Evolutionary conservation across 2,329 filamentous ascomycete genomes (phyloP).

Genomic region (Cercospora sojina): DNA sequence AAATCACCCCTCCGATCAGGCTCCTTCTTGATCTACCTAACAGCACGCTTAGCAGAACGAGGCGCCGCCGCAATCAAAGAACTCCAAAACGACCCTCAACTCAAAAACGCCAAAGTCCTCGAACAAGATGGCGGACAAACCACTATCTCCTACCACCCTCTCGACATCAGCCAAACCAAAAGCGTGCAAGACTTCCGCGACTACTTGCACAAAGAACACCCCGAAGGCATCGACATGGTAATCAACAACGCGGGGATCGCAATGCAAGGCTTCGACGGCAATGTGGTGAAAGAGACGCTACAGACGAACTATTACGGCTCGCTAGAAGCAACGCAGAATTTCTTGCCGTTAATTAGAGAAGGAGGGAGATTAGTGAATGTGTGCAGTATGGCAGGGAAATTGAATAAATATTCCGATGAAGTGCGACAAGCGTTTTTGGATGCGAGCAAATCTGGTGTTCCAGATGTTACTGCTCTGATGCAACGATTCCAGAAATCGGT

Average conservation of each 20-base stretch:
- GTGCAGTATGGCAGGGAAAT: constrained; percentile 46
- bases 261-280: constrained; percentile 42
- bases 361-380: constrained; percentile 53
- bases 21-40: constrained; percentile 55
- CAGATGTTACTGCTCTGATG: constrained; percentile 51
- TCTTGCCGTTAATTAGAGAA: constrained; percentile 50
- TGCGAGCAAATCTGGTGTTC: constrained; percentile 28
- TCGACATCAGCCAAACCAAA: constrained; percentile 50
- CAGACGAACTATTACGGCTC: constrained; percentile 56
- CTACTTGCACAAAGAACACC: constrained; percentile 47
- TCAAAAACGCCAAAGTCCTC: constrained; percentile 51
- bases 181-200: constrained; percentile 48
- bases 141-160: constrained; percentile 49
- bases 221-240: constrained; percentile 52
- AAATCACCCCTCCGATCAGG: constrained; percentile 50
- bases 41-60: constrained; percentile 50
- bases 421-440: constrained; percentile 47
- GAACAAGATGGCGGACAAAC: constrained; percentile 44
- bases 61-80: constrained; percentile 50
- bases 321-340: constrained; percentile 45
- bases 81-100: constrained; percentile 46
- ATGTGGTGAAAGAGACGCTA: constrained; percentile 52
- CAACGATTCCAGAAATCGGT: constrained; percentile 51
- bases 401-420: constrained; percentile 49
- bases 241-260: constrained; percentile 54